Base-by-base conservation (phyloP, 2,329 filamentous ascomycete genomes). In the Chaetomiaceae sp. region DNA sequence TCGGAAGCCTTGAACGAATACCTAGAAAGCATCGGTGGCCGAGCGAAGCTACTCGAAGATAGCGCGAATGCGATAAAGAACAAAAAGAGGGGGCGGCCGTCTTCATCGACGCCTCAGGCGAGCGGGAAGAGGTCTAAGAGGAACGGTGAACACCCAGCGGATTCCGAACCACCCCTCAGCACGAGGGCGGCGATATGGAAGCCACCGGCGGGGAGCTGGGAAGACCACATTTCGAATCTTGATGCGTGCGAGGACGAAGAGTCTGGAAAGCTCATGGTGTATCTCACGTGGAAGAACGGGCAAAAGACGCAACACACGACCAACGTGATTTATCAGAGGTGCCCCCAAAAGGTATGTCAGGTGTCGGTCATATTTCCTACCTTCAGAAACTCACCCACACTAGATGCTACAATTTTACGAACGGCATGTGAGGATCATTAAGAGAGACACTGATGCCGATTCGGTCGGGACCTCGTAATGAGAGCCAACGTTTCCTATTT, bases 151-250 rank as follows among this genome's bases (percentile, higher is more conserved):
- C 75, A 84, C 58, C 79, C 56, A 1, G 66, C 63, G 2, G 73
- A 75, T 2, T 64, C 72, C 13, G 75, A 76, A 8, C 74, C 80
- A 0, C 77, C 81, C 0, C 69, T 70, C 1, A 73, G 71, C 25
- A 66, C 65, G 2, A 72, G 71, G 50, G 62, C 65, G 4, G 67
- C 65, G 1, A 69, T 70, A 49, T 90, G 86, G 80, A 79, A 78
- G 52, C 85, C 86, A 2, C 89, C 89, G 0, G 75, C 78, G 2
- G 88, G 88, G 7, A 84, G 78, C 29, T 94, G 89, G 89, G 89
- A 94, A 60, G 81, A 89, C 10, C 76, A 87, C 2, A 81, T 92
- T 21, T 75, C 79, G 18, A 74, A 75, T 1, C 84, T 94, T 29
- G 87, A 90, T 59, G 87, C 85, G 0, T 86, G 87, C 53, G 81